A percentile compares a stretch with the other conserved stretches of the same genome.
Evolutionary conservation across 805 yeast species (phyloP).

Genomic region (Myxozyma neotropica): DNA sequence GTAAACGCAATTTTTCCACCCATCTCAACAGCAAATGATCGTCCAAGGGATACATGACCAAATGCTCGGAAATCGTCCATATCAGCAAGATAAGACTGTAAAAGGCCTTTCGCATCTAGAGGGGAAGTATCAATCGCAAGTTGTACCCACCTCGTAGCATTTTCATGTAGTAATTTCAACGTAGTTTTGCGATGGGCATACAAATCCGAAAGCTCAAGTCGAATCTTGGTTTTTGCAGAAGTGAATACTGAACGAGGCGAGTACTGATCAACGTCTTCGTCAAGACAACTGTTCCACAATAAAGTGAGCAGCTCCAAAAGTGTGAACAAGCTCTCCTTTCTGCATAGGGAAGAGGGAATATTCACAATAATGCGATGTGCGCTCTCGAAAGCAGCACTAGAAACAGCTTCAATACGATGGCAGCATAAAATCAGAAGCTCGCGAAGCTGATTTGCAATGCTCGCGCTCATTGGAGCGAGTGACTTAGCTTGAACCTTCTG

Average conservation of each 20-base stretch:
- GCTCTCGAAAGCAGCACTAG: conserved; percentile 76
- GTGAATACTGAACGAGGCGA: conserved; percentile 75
- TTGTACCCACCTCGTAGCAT: conserved; percentile 69
- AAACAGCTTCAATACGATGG: conserved; percentile 73
- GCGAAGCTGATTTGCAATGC: conserved; percentile 68
- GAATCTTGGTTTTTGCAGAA: conserved; percentile 51
- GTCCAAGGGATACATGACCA: conserved; percentile 68
- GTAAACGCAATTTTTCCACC: conserved; percentile 71
- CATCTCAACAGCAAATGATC: conserved; percentile 87
- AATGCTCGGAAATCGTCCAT: conserved; percentile 44
- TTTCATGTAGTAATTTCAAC: conserved; percentile 57
- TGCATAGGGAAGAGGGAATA: conserved; percentile 79
- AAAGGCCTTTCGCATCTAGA: conserved; percentile 73
- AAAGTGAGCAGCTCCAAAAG: conserved; percentile 78
- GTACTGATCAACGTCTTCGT: conserved; percentile 80
- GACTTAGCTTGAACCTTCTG: conserved; percentile 51
- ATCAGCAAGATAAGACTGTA: conserved; percentile 73
- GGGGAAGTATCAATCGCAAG: conserved; percentile 59
- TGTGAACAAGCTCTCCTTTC: conserved; percentile 70
- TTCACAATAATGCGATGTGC: conserved; percentile 66
- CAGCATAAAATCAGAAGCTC: conserved; percentile 70
- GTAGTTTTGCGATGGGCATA: conserved; percentile 74
- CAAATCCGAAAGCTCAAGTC: conserved; percentile 69
- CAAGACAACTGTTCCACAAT: conserved; percentile 76
- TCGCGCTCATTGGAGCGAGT: conserved; percentile 57